Base-by-base conservation (phyloP, 768 basidiomycete species). In the Agrocybe pediades region DNA sequence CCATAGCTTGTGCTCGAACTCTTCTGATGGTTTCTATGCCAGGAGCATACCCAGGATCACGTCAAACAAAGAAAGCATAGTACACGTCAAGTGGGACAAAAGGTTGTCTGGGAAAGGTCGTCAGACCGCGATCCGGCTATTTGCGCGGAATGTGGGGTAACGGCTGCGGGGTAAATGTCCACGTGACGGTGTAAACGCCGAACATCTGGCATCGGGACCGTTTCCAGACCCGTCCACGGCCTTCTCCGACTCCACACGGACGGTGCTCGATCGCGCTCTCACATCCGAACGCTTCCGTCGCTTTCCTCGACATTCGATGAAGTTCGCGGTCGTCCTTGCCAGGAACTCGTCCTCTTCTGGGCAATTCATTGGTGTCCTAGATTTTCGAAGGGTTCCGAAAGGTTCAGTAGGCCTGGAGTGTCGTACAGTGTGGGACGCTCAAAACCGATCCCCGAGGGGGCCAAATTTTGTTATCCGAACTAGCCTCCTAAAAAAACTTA, bases 131-230 rank as follows among this genome's bases (percentile, higher is more conserved):
- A 36, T 36, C n/a, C 43, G 20, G 39, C 17, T 30, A 20, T 9
- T 23, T 23, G 30, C 16, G 36, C 39, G 19, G 30, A 51, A 46
- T 61, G 56, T 39, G 61, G 58, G 57, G 58, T 56, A 59, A 49
- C 55, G 39, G 33, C n/a, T 57, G 53, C 53, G 55, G 58, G 61
- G 61, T n/a, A 54, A 55, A 24, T 23, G 27, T 1, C 49, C 51
- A 62, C 61, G 56, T 61, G 54, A 61, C 39, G 16, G 1, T 13
- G n/a, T 26, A 27, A 40, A 50, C 49, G 40, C 49, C 49, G 41
- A 17, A 20, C 26, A 25, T 46, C 47, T 20, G 27, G 20, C 47
- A 55, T 61, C 56, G 39, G 44, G 56, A 52, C 36, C 43, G 47
- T 53, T 50, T 49, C 56, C 47, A 58, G 60, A 25, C 54, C 46